Percentiles rank a stretch among this genome's conserved stretches.
Conservation (phyloP, 257 asterid species). For the Voacanga thouarsii region DNA sequence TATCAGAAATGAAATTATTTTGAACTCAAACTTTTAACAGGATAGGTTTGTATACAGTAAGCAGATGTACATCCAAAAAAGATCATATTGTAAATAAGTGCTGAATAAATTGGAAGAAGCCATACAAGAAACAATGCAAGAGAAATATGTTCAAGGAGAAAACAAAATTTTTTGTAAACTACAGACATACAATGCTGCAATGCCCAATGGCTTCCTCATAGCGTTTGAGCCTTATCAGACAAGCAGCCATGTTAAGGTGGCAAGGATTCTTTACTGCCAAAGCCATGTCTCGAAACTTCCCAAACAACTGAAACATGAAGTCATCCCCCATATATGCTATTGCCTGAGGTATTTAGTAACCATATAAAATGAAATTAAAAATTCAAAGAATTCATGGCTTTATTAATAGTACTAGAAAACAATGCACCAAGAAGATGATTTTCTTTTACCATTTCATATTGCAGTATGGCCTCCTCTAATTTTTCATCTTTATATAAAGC, state of each 20-base stretch:
- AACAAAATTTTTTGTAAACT: background rate
- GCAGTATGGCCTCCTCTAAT: constrained; percentile 91
- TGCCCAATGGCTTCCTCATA: constrained; percentile 88
- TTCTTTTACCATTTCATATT: constrained; percentile 85
- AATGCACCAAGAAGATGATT: constrained; percentile 1
- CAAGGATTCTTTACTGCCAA: constrained; percentile 96
- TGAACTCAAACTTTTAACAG: background rate
- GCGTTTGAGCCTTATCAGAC: constrained; percentile 84
- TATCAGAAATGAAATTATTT: background rate
- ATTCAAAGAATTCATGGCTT: background rate
- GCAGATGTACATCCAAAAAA: background rate
- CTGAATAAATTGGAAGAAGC: background rate
- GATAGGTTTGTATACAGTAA: background rate
- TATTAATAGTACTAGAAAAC: constrained; percentile 5
- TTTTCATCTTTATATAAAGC: constrained; percentile 83
- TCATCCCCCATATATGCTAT: constrained; percentile 98
- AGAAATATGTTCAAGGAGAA: background rate
- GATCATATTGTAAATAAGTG: background rate
- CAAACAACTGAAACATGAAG: constrained; percentile 95
- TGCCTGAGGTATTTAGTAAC: constrained; percentile 47
- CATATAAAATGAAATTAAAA: constrained; percentile 13
- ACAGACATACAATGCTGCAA: constrained; percentile 71
- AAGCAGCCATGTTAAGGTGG: constrained; percentile 94
- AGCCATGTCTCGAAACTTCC: constrained; percentile 95
- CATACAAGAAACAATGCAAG: background rate